Evolutionary conservation across 1,284 basidiomycete species (phyloP).

Genomic region (Cystobasidium slooffiae): DNA sequence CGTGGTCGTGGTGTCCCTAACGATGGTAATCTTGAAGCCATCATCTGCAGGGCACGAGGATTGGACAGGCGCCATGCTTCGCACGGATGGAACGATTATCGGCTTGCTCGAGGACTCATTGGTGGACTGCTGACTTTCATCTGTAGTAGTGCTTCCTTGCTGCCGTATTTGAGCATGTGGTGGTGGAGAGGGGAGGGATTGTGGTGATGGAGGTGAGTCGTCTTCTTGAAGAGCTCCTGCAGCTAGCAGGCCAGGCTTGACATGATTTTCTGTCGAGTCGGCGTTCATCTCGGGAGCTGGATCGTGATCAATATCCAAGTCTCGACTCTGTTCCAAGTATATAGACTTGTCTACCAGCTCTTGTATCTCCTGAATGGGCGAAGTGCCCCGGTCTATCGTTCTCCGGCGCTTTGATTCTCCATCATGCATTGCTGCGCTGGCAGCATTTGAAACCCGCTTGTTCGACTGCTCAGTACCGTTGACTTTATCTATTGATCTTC

Average conservation of each 20-base stretch:
- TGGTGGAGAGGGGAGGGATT: constrained; percentile 24
- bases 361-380: constrained; percentile 16
- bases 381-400: constrained; percentile 31
- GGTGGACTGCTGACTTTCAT: constrained; percentile 21
- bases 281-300: background rate
- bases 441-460: background rate
- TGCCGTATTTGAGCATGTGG: constrained; percentile 23
- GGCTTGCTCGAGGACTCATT: constrained; percentile 7
- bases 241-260: too few species aligned
- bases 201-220: constrained; percentile 27
- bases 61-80: constrained; percentile 2
- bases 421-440: background rate
- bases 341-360: background rate
- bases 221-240: constrained; percentile 7
- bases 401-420: background rate
- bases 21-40: background rate
- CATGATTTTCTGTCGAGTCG: background rate
- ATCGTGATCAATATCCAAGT: background rate
- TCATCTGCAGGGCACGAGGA: constrained; percentile 7
- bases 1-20: background rate
- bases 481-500: background rate
- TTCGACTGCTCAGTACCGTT: background rate
- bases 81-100: background rate
- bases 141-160: background rate
- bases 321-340: constrained; percentile 17